These are phyloP conservation scores for Dactylonectria macrodidyma DNA, from an alignment of 2,329 filamentous ascomycete genomes.

Conservation along the genomic window DNA sequence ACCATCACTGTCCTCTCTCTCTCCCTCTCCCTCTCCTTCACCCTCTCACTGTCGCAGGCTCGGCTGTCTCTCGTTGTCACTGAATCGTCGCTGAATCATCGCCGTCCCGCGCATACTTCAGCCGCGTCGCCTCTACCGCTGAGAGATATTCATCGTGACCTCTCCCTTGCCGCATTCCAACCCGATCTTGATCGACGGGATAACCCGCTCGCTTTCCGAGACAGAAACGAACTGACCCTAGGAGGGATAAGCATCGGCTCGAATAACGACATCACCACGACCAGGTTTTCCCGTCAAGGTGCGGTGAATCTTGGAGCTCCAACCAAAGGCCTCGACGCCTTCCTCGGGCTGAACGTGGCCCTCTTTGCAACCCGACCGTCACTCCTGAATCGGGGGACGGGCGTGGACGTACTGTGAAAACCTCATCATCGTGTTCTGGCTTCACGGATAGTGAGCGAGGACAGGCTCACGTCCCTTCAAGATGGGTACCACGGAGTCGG, in stretches of 20 bases:
- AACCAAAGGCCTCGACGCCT: slow-evolving; percentile 24
- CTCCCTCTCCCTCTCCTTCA: slow-evolving; percentile 20
- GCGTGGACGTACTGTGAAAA: slow-evolving; percentile 35
- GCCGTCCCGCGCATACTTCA: slow-evolving; percentile 39
- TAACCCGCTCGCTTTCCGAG: slow-evolving; percentile 35
- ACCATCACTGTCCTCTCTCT: slow-evolving; percentile 14
- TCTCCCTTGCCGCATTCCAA: slow-evolving; percentile 43
- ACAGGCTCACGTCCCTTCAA: slow-evolving; percentile 36
- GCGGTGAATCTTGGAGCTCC: slow-evolving; percentile 29
- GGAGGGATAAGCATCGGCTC: slow-evolving; percentile 20
- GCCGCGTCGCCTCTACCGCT: slow-evolving; percentile 29
- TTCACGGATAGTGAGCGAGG: slow-evolving; percentile 33
- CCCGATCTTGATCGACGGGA: slow-evolving; percentile 22
- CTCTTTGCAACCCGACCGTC: slow-evolving; percentile 39
- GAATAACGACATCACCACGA: slow-evolving; percentile 20
- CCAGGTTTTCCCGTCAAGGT: slow-evolving; percentile 21
- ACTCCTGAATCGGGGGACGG: slow-evolving; percentile 47
- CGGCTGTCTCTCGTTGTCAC: slow-evolving; percentile 47
- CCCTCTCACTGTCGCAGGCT: slow-evolving; percentile 44
- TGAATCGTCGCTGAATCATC: slow-evolving; percentile 32
- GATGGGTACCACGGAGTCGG: slow-evolving; percentile 45
- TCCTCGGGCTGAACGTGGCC: slow-evolving; percentile 25
- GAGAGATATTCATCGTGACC: slow-evolving; percentile 29
- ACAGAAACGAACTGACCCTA: slow-evolving; percentile 35
- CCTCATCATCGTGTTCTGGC: slow-evolving; percentile 30